A percentile compares a stretch with the other conserved stretches of the same genome.
Evolutionary conservation across 495 filamentous ascomycete species (phyloP).

Genomic region (Neurospora sp.): DNA sequence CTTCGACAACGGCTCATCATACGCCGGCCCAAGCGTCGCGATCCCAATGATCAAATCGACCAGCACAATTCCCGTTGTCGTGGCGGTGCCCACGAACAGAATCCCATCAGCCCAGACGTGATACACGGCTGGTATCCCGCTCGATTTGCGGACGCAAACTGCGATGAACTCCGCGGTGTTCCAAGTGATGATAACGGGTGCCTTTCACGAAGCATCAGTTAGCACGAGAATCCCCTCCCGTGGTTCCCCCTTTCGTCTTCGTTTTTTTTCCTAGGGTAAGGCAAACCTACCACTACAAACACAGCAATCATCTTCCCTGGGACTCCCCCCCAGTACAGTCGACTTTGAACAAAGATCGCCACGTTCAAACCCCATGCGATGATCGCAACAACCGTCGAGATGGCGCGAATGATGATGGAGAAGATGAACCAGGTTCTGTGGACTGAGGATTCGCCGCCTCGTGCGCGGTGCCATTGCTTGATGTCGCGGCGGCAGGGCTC

Average conservation of each 20-base stretch:
- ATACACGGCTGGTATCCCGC: not conserved
- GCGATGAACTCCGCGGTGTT: conserved; percentile 10
- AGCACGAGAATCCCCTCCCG: not conserved
- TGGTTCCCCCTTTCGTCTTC: not conserved
- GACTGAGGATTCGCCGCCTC: not conserved
- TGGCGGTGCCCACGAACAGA: not conserved
- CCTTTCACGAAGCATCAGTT: conserved; percentile 1
- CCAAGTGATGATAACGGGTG: conserved; percentile 6
- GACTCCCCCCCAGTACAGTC: not conserved
- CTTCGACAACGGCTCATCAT: not conserved
- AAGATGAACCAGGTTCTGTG: conserved; percentile 3
- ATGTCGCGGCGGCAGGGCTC: conserved; percentile 15
- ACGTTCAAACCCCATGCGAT: conserved; percentile 1
- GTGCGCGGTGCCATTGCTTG: conserved; percentile 1
- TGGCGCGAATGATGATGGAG: conserved; percentile 8
- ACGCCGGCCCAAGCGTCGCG: not conserved
- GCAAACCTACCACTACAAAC: conserved; percentile 3
- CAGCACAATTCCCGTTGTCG: not conserved
- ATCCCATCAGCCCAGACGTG: not conserved
- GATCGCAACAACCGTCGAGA: conserved; percentile 10
- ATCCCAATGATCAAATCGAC: not conserved
- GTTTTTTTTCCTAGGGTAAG: not conserved
- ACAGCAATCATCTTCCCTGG: not conserved
- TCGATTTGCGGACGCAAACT: not conserved
- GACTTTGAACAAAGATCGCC: not conserved